phyloP scores from a whole-genome alignment of 2,329 filamentous ascomycete genomes.

The Xylogone sp. region DNA sequence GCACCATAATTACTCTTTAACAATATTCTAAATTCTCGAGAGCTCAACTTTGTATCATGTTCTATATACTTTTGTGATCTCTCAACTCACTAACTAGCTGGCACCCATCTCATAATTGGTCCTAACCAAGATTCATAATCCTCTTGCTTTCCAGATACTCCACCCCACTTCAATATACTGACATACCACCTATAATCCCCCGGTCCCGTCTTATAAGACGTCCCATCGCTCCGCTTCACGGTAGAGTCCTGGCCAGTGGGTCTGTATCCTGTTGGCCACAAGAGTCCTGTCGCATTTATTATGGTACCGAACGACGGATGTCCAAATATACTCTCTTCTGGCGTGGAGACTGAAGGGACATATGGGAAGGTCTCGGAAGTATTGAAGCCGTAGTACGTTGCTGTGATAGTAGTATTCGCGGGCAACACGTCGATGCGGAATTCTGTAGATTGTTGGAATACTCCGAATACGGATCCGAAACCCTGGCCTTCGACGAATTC shows the following conservation, averaged over 20 bases:
- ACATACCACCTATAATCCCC: slow-evolving; percentile 12
- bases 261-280: slow-evolving; percentile 6
- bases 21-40: too few relatives aligned
- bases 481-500: slow-evolving; percentile 3
- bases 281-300: slow-evolving; percentile 1
- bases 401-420: slow-evolving; percentile 7
- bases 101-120: slow-evolving; percentile 8
- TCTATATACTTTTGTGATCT: too few relatives aligned
- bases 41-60: too few relatives aligned
- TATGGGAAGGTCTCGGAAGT: background rate
- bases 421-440: slow-evolving; percentile 8
- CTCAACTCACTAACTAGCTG: too few relatives aligned
- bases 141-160: slow-evolving; percentile 1
- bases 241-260: background rate
- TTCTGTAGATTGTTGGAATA: background rate
- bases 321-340: slow-evolving; percentile 6
- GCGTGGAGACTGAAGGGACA: background rate
- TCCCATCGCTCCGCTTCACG: slow-evolving; percentile 6
- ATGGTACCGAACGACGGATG: slow-evolving; percentile 6
- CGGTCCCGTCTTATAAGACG: slow-evolving; percentile 2
- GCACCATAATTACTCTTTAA: too few relatives aligned
- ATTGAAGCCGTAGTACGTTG: slow-evolving; percentile 9
- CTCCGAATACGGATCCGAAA: background rate
- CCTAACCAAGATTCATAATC: slow-evolving; percentile 15
- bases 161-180: slow-evolving; percentile 10